Conservation (phyloP, 2,329 filamentous ascomycete species). For the Phialophora macrospora region DNA sequence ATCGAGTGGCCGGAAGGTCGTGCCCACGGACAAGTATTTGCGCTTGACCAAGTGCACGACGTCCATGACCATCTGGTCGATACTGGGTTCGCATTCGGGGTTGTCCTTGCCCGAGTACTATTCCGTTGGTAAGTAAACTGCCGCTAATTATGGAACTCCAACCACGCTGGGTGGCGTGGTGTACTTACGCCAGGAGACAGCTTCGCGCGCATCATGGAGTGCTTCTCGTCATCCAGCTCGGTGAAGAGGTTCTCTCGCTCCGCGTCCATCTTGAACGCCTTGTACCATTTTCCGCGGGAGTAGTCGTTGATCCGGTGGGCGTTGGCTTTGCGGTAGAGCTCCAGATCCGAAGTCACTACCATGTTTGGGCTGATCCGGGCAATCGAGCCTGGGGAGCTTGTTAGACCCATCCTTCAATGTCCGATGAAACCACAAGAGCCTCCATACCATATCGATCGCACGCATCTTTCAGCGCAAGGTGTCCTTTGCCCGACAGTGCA, state of each 20-base stretch:
- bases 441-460: conserved; percentile 26
- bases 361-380: conserved; percentile 55
- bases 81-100: conserved; percentile 54
- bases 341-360: conserved; percentile 56
- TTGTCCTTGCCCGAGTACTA: conserved; percentile 62
- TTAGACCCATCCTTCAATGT: not conserved
- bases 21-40: conserved; percentile 46
- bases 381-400: conserved; percentile 38
- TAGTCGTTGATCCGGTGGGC: conserved; percentile 25
- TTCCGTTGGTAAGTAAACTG: not conserved
- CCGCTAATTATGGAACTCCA: too few relatives aligned
- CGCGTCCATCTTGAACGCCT: conserved; percentile 58
- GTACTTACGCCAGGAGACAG: conserved; percentile 57
- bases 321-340: conserved; percentile 46
- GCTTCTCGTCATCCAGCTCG: conserved; percentile 55
- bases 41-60: conserved; percentile 57
- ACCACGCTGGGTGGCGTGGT: not conserved
- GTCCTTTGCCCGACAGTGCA: conserved; percentile 18
- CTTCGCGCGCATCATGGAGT: conserved; percentile 54
- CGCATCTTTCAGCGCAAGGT: conserved; percentile 22
- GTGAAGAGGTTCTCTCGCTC: conserved; percentile 61
- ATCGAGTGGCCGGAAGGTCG: conserved; percentile 47
- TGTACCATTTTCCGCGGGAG: conserved; percentile 50
- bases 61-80: conserved; percentile 56
- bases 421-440: not conserved